These are phyloP conservation scores for Puccinia hordei DNA, from an alignment of 1,284 basidiomycete species.

Conservation along the genomic window DNA sequence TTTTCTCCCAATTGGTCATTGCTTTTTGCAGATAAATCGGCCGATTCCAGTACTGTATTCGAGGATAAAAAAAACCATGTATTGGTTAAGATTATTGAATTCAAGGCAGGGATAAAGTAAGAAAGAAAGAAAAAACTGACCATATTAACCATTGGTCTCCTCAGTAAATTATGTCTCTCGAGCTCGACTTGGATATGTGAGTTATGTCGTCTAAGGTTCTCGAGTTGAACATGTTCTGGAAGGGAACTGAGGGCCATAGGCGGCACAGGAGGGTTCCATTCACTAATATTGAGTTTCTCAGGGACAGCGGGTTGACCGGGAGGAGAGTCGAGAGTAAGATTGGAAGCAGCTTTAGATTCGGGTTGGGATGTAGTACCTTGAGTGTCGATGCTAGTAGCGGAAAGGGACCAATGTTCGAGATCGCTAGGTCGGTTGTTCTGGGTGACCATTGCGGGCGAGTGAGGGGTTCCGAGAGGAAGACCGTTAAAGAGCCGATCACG, in stretches of 20 bases:
- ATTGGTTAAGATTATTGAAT: not conserved
- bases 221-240: constrained; percentile 86
- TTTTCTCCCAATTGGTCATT: constrained; percentile 85
- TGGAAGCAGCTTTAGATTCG: not conserved
- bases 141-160: constrained; percentile 77
- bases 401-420: constrained; percentile 3
- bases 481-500: constrained; percentile 32
- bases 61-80: too few relatives aligned
- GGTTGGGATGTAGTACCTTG: not conserved
- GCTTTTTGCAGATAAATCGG: constrained; percentile 76
- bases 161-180: constrained; percentile 77
- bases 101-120: not conserved
- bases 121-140: constrained; percentile 63
- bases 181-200: constrained; percentile 74
- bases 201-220: constrained; percentile 80
- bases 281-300: constrained; percentile 72
- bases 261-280: constrained; percentile 87
- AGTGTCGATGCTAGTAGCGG: constrained; percentile 6
- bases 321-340: not conserved
- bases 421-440: constrained; percentile 4
- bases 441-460: not conserved
- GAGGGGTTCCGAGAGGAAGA: not conserved
- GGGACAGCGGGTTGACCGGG: constrained; percentile 63
- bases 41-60: constrained; percentile 73
- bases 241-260: constrained; percentile 80